Conservation (phyloP, 2,329 filamentous ascomycete species). For the Arthrocladium fulminans region DNA sequence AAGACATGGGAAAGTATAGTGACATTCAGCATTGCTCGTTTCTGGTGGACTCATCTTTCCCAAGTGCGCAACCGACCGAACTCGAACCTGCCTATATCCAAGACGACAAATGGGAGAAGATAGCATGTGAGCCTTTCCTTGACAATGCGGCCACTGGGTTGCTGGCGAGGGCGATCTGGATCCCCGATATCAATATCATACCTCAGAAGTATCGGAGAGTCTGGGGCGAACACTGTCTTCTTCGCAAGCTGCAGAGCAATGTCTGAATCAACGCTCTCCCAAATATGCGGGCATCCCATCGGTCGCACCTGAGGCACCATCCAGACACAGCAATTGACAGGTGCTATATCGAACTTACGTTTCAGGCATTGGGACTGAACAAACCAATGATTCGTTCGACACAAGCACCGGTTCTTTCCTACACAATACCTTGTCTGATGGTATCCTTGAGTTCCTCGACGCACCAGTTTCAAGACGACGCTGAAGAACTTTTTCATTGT, state of each 20-base stretch:
- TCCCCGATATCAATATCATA: slow-evolving; percentile 62
- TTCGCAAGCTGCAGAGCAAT: slow-evolving; percentile 48
- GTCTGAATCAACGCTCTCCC: no score
- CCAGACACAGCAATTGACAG: no score
- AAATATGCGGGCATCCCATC: no score
- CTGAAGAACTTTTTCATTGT: no score
- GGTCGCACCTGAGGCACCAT: no score
- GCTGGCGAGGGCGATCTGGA: slow-evolving; percentile 69
- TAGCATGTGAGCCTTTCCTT: slow-evolving; percentile 70
- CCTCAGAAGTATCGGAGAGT: slow-evolving; percentile 61
- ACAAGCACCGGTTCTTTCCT: no score
- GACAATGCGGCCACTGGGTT: slow-evolving; percentile 67
- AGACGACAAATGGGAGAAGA: slow-evolving; percentile 67
- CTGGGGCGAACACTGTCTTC: slow-evolving; percentile 83
- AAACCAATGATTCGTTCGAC: no score
- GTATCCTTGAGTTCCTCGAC: no score
- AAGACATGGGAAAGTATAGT: slow-evolving; percentile 78
- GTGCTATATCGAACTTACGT: neutral
- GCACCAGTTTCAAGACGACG: no score
- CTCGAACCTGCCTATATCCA: slow-evolving; percentile 73
- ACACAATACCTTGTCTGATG: no score
- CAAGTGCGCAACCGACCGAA: slow-evolving; percentile 48
- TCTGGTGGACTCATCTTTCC: slow-evolving; percentile 78
- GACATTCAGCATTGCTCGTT: slow-evolving; percentile 66
- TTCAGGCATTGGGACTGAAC: neutral